Conservation (phyloP, 179 eudicot genomes). For the Silene noctiflora region DNA sequence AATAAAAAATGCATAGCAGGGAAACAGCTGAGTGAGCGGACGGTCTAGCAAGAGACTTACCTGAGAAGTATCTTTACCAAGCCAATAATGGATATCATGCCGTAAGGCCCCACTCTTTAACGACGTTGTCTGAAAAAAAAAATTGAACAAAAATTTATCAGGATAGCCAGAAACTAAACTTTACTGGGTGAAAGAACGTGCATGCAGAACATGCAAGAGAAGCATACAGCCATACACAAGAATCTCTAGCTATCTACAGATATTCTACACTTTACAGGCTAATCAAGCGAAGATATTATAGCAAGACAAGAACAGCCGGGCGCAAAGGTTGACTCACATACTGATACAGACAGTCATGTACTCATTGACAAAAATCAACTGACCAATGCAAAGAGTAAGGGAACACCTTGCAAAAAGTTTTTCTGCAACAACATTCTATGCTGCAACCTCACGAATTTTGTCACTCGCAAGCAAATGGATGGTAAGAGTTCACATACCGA, state of each 20-base stretch:
- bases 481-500: no score
- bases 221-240: not conserved
- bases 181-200: not conserved
- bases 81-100: constrained; percentile 95
- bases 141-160: not conserved
- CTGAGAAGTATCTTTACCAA: constrained; percentile 93
- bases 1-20: not conserved
- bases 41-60: constrained; percentile 40
- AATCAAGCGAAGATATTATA: not conserved
- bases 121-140: constrained; percentile 60
- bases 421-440: no score
- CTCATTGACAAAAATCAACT: not conserved
- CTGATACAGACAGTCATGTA: not conserved
- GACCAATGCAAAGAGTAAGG: not conserved
- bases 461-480: no score
- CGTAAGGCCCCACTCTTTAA: constrained; percentile 75
- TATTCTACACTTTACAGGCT: not conserved
- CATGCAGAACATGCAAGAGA: not conserved
- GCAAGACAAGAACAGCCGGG: not conserved
- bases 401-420: no score
- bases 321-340: not conserved
- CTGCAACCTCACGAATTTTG: no score
- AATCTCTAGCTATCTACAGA: constrained; percentile 5
- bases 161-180: not conserved
- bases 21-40: not conserved